Percentiles rank a stretch among this genome's conserved stretches.
Conservation (phyloP, 2,329 filamentous ascomycete species). For the Fonsecaea multimorphosa region DNA sequence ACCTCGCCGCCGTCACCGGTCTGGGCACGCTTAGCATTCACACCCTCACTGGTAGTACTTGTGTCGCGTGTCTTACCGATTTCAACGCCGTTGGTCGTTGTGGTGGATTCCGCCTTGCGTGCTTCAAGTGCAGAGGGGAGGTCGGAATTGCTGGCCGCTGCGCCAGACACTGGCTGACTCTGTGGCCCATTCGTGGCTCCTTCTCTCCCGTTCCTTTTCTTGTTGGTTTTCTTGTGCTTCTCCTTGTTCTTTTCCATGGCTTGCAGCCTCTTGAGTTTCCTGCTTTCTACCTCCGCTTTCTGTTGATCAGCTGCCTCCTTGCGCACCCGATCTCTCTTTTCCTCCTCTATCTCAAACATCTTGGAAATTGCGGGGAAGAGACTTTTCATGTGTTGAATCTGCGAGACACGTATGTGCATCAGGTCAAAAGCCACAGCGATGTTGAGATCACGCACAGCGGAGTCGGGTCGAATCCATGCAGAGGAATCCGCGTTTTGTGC, state of each 20-base stretch:
- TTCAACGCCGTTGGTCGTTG: neutral
- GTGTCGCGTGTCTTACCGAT: conserved; percentile 23
- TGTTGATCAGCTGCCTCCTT: conserved; percentile 17
- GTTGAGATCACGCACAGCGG: conserved; percentile 52
- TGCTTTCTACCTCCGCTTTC: conserved; percentile 19
- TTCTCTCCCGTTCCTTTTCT: conserved; percentile 7
- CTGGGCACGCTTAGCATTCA: conserved; percentile 31
- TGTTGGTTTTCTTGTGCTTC: conserved; percentile 34
- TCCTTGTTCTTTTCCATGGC: conserved; percentile 21
- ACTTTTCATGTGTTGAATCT: conserved; percentile 63
- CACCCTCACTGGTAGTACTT: neutral
- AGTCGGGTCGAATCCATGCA: conserved; percentile 29
- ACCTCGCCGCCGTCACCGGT: conserved; percentile 12
- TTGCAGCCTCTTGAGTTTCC: conserved; percentile 10
- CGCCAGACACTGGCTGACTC: neutral
- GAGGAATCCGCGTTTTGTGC: conserved; percentile 7
- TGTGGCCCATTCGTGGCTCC: neutral
- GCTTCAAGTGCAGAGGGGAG: neutral
- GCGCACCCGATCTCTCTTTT: conserved; percentile 35
- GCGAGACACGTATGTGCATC: conserved; percentile 66
- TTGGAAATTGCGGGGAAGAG: conserved; percentile 63
- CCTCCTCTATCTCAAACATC: conserved; percentile 53
- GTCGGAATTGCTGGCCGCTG: neutral
- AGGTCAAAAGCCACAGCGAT: conserved; percentile 68
- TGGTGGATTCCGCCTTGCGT: neutral